Evolutionary conservation across 2,329 filamentous ascomycete species (phyloP).

Genomic region (Trichophyton benhamiae): DNA sequence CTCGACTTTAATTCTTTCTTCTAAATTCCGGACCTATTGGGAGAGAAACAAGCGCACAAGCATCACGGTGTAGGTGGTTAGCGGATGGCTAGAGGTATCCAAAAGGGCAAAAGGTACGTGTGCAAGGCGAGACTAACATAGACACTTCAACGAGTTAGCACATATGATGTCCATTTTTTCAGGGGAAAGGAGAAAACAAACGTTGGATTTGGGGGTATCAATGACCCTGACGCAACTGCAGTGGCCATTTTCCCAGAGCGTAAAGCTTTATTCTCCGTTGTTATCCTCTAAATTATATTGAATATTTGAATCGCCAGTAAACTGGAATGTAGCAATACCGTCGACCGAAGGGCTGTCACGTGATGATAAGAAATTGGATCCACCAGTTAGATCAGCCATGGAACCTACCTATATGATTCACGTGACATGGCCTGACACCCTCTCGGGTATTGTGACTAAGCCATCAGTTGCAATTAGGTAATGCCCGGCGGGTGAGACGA

Average conservation of each 20-base stretch:
- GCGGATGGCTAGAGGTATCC: background rate
- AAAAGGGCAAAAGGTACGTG: background rate
- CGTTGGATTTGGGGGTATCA: constrained; percentile 30
- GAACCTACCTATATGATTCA: too few relatives aligned
- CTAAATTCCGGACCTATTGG: constrained; percentile 60
- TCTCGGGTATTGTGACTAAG: too few relatives aligned
- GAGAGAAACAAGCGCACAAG: background rate
- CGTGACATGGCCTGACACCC: too few relatives aligned
- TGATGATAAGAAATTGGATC: too few relatives aligned
- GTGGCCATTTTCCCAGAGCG: constrained; percentile 25
- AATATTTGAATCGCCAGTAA: background rate
- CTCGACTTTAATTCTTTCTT: constrained; percentile 80
- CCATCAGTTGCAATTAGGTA: too few relatives aligned
- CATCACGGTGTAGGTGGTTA: background rate
- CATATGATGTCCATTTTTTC: background rate
- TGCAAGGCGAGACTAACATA: constrained; percentile 23
- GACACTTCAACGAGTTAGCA: constrained; percentile 23
- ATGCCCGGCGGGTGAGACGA: too few relatives aligned
- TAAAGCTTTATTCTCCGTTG: background rate
- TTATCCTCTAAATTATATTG: background rate
- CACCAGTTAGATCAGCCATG: too few relatives aligned
- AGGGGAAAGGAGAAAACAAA: constrained; percentile 15
- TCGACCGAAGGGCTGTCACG: too few relatives aligned
- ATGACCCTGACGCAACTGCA: constrained; percentile 19
- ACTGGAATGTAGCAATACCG: too few relatives aligned